Evolutionary conservation across 148 eudicot species (phyloP).

Genomic region (Diospyros lotus): DNA sequence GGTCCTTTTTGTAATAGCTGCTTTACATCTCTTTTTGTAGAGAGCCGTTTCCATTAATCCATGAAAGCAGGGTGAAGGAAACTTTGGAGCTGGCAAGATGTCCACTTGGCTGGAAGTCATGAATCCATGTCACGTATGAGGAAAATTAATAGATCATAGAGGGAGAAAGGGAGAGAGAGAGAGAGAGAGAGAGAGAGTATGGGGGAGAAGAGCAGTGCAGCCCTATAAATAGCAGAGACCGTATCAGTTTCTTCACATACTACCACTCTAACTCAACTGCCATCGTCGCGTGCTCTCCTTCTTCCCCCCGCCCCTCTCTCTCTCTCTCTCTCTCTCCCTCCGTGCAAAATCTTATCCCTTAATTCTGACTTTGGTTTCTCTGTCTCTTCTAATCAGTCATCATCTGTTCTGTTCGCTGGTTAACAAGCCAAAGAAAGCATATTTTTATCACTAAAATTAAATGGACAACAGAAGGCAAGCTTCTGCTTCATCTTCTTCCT

Average conservation of each 20-base stretch:
- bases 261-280: neutral
- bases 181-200: neutral
- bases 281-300: constrained; percentile 20
- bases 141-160: neutral
- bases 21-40: neutral
- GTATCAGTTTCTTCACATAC: constrained; percentile 10
- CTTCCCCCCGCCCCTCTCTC: neutral
- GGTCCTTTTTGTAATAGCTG: too few species aligned
- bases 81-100: neutral
- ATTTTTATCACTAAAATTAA: neutral
- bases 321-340: neutral
- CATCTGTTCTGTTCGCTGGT: constrained; percentile 1
- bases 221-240: constrained; percentile 12
- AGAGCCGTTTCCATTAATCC: neutral
- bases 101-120: constrained; percentile 6
- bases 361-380: neutral
- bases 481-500: constrained; percentile 30
- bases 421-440: neutral
- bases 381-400: too few species aligned
- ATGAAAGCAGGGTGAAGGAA: neutral
- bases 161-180: neutral
- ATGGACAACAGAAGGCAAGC: constrained; percentile 45
- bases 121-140: neutral
- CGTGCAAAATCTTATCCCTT: constrained; percentile 9
- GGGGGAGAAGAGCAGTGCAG: too few species aligned